These are phyloP conservation scores for Amphirosellinia nigrospora DNA, from an alignment of 495 filamentous ascomycete genomes.

Conservation along the genomic window DNA sequence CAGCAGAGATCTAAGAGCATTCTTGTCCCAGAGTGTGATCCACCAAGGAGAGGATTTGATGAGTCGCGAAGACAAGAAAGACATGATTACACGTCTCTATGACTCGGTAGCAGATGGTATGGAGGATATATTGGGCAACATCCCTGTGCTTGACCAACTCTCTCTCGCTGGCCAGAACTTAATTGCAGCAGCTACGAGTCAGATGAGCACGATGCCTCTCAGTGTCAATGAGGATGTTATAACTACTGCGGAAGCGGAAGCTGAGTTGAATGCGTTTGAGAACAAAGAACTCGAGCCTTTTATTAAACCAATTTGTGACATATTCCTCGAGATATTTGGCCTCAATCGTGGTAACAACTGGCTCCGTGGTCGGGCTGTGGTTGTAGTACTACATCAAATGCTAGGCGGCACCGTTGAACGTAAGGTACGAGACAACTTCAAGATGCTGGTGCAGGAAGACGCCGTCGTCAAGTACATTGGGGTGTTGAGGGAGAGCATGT, in stretches of 20 bases:
- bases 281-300: conserved; percentile 89
- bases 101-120: conserved; percentile 96
- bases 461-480: conserved; percentile 75
- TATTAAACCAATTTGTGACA: conserved; percentile 96
- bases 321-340: conserved; percentile 96
- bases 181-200: conserved; percentile 83
- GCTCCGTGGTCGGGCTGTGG: conserved; percentile 92
- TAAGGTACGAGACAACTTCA: conserved; percentile 83
- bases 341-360: conserved; percentile 92
- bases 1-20: conserved; percentile 88
- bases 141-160: conserved; percentile 93
- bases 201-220: conserved; percentile 64
- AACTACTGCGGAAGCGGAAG: conserved; percentile 87
- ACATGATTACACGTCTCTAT: conserved; percentile 93
- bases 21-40: conserved; percentile 90
- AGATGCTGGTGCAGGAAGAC: conserved; percentile 74
- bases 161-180: conserved; percentile 92
- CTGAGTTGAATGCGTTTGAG: conserved; percentile 93
- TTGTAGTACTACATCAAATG: conserved; percentile 83
- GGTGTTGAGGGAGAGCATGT: conserved; percentile 74
- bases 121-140: conserved; percentile 96
- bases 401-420: conserved; percentile 96
- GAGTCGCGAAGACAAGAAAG: conserved; percentile 70
- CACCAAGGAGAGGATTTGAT: conserved; percentile 53
- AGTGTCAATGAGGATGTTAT: conserved; percentile 57